Conservation (phyloP, 2,329 filamentous ascomycete species). For the Emmonsia crescens region DNA sequence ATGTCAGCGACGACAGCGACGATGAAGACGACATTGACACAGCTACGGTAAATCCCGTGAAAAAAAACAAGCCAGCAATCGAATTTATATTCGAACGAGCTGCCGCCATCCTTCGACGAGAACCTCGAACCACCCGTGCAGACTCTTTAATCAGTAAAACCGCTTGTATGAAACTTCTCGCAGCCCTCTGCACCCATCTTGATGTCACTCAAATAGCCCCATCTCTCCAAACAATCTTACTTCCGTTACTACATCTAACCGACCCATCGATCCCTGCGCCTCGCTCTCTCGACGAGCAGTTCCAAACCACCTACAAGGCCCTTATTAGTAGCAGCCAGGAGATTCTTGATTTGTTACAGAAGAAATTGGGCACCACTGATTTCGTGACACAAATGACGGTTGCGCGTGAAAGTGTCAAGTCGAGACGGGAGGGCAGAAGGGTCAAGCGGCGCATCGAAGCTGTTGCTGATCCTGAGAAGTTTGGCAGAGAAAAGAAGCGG, state of each 20-base stretch:
- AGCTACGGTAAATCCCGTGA: conserved; percentile 31
- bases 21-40: conserved; percentile 38
- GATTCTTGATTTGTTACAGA: conserved; percentile 71
- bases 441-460: conserved; percentile 85
- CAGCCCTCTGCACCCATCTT: conserved; percentile 55
- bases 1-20: conserved; percentile 28
- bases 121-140: conserved; percentile 52
- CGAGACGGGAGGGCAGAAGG: conserved; percentile 60
- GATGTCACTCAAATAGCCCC: conserved; percentile 47
- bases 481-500: conserved; percentile 67
- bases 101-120: conserved; percentile 66
- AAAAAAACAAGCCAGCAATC: conserved; percentile 44
- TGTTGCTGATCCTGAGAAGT: conserved; percentile 68
- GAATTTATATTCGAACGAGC: conserved; percentile 70
- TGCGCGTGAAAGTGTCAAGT: conserved; percentile 62
- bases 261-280: conserved; percentile 65
- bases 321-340: conserved; percentile 64
- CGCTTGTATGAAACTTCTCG: conserved; percentile 62
- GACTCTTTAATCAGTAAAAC: conserved; percentile 61
- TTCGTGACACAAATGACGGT: conserved; percentile 65
- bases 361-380: conserved; percentile 66
- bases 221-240: conserved; percentile 53
- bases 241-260: conserved; percentile 70
- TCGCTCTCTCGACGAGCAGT: conserved; percentile 58
- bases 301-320: conserved; percentile 57